phyloP scores from a whole-genome alignment of 139 green algal species.

The Gonium pectorale region DNA sequence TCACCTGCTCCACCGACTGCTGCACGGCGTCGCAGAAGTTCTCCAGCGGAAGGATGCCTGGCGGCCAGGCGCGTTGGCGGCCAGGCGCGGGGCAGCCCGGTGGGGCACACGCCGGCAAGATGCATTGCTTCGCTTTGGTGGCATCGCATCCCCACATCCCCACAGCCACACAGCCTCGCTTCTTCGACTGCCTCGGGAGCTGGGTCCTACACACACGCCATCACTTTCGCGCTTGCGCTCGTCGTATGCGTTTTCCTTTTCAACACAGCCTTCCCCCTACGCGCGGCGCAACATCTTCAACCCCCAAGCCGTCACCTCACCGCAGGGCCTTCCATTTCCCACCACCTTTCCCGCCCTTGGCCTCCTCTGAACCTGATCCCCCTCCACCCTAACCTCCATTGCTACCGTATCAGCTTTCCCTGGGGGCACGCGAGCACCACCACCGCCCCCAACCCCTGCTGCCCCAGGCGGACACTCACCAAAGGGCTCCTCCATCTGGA shows the following conservation, averaged over 20 bases:
- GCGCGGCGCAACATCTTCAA: no score
- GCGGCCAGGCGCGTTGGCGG: constrained; percentile 53
- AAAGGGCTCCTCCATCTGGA: constrained; percentile 55
- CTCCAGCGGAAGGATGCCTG: constrained; percentile 63
- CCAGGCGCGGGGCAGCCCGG: constrained; percentile 30
- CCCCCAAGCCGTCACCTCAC: no score
- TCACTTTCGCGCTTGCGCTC: not conserved
- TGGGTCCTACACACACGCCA: not conserved
- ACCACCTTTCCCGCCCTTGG: not conserved
- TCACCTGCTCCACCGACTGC: constrained; percentile 38
- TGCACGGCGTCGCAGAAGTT: constrained; percentile 53
- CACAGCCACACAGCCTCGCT: not conserved
- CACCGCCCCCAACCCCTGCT: not conserved
- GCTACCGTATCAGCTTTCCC: not conserved
- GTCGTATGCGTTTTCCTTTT: no score
- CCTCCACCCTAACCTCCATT: not conserved
- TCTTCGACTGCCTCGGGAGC: not conserved
- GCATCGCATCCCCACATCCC: not conserved
- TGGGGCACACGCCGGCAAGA: constrained; percentile 46
- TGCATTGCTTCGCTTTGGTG: not conserved
- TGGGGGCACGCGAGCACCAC: not conserved
- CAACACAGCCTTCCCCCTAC: no score
- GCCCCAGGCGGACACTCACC: not conserved
- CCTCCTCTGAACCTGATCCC: not conserved
- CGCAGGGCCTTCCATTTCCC: not conserved